Evolutionary conservation across 2,329 filamentous ascomycete species (phyloP).

Genomic region (Colletotrichum sp.): DNA sequence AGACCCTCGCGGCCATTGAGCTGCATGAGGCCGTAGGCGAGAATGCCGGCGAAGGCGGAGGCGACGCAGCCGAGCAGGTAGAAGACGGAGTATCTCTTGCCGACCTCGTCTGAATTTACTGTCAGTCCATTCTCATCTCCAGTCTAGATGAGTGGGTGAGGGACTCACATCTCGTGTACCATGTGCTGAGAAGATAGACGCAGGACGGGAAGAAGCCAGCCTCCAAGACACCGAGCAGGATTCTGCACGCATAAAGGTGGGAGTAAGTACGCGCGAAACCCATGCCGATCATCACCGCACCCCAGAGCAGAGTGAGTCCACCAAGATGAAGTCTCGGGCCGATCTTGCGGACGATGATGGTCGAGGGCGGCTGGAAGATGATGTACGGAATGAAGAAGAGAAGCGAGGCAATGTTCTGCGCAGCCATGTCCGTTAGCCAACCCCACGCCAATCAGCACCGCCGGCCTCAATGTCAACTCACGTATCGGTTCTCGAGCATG

Average conservation of each 20-base stretch:
- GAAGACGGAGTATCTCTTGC: slow-evolving; percentile 72
- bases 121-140: not conserved
- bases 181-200: slow-evolving; percentile 75
- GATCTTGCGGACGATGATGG: slow-evolving; percentile 69
- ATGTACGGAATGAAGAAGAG: slow-evolving; percentile 79
- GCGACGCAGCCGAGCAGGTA: slow-evolving; percentile 73
- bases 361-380: slow-evolving; percentile 74
- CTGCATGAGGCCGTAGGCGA: slow-evolving; percentile 74
- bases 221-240: slow-evolving; percentile 69
- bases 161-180: slow-evolving; percentile 69
- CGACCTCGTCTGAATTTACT: slow-evolving; percentile 61
- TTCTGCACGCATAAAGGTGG: slow-evolving; percentile 58
- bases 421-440: not conserved
- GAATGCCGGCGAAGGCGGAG: slow-evolving; percentile 69
- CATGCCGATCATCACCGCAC: slow-evolving; percentile 67
- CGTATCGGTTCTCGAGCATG: slow-evolving; percentile 47
- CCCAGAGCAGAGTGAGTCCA: slow-evolving; percentile 63
- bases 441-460: not conserved
- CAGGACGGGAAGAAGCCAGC: slow-evolving; percentile 75
- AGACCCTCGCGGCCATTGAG: slow-evolving; percentile 61
- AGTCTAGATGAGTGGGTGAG: not conserved
- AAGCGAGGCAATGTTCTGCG: slow-evolving; percentile 68
- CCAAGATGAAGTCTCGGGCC: slow-evolving; percentile 65
- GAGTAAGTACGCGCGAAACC: slow-evolving; percentile 62
- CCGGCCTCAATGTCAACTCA: slow-evolving; percentile 26